Evolutionary conservation across 352 stramenopile species (phyloP).

Genomic region (Phytophthora cactorum): DNA sequence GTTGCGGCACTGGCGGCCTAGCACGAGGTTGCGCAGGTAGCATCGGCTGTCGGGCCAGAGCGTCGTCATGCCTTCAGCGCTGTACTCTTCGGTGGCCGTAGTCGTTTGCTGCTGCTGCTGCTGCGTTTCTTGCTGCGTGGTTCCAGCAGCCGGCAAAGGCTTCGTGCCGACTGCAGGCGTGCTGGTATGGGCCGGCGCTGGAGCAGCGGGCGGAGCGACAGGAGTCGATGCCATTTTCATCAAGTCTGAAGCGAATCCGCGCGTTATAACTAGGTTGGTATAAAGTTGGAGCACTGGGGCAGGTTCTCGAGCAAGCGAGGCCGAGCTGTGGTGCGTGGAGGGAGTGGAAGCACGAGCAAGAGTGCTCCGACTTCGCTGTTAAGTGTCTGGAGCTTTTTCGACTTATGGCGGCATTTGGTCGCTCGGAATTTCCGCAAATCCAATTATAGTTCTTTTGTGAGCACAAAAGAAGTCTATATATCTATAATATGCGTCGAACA

Average conservation of each 20-base stretch:
- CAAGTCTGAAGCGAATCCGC: not conserved
- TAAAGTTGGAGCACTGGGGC: not conserved
- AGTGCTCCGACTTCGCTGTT: not conserved
- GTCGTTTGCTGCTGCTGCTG: constrained; percentile 29
- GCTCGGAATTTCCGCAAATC: not conserved
- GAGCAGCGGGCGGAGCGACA: constrained; percentile 10
- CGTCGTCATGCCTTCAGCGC: constrained; percentile 61
- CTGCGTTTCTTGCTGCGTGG: constrained; percentile 29
- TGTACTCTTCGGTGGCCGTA: not conserved
- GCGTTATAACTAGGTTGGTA: not conserved
- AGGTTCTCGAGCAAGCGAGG: not conserved
- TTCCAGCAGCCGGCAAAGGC: not conserved
- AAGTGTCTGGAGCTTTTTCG: constrained; percentile 22
- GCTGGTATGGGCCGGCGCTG: constrained; percentile 21
- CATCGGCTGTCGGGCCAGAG: constrained; percentile 69
- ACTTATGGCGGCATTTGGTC: constrained; percentile 16
- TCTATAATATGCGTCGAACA: not conserved
- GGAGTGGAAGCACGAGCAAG: not conserved
- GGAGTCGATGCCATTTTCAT: constrained; percentile 47
- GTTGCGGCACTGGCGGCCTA: constrained; percentile 72
- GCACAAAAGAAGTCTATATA: not conserved
- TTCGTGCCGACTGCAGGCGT: constrained; percentile 14
- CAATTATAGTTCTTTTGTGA: not conserved
- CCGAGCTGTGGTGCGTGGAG: not conserved
- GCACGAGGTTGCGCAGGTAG: constrained; percentile 62